Percentiles rank a stretch among this genome's conserved stretches.
Conservation (phyloP, 768 basidiomycete genomes). For the Pleurotus eryngii region DNA sequence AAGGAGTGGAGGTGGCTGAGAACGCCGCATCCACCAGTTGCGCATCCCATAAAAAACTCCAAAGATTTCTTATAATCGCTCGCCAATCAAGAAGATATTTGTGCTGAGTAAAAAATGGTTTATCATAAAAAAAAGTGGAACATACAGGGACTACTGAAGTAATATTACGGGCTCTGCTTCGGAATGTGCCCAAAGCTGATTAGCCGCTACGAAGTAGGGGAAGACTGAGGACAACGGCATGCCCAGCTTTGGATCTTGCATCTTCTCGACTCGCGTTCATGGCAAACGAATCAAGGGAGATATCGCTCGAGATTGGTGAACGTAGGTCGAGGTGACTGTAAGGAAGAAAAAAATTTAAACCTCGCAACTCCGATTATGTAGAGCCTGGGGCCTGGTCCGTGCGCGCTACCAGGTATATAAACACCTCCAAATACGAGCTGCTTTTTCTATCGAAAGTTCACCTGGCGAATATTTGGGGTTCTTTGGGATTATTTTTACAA, state of each 20-base stretch:
- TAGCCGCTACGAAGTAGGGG: conserved; percentile 55
- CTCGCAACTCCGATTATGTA: conserved; percentile 21
- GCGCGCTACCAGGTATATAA: conserved; percentile 31
- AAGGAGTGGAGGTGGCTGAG: no score
- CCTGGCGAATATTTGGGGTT: conserved; percentile 78
- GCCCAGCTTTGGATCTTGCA: conserved; percentile 55
- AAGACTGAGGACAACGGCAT: conserved; percentile 46
- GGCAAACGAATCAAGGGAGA: conserved; percentile 10
- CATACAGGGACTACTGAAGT: background rate
- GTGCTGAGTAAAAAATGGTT: background rate
- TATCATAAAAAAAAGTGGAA: background rate
- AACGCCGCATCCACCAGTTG: no score
- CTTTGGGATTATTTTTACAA: conserved; percentile 29
- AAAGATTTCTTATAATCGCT: no score
- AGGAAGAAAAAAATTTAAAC: conserved; percentile 3
- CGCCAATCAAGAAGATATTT: no score
- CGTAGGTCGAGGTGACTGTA: conserved; percentile 27
- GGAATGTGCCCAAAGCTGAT: conserved; percentile 64
- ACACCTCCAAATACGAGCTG: background rate
- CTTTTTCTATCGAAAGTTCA: conserved; percentile 59
- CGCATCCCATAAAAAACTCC: no score
- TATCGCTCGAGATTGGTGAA: conserved; percentile 16
- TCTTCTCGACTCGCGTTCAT: conserved; percentile 45
- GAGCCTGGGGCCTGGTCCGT: conserved; percentile 42
- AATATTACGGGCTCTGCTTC: background rate